A percentile compares a stretch with the other conserved stretches of the same genome.
Conservation (phyloP, 2,329 filamentous ascomycete species). For the Mariannaea elegans region DNA sequence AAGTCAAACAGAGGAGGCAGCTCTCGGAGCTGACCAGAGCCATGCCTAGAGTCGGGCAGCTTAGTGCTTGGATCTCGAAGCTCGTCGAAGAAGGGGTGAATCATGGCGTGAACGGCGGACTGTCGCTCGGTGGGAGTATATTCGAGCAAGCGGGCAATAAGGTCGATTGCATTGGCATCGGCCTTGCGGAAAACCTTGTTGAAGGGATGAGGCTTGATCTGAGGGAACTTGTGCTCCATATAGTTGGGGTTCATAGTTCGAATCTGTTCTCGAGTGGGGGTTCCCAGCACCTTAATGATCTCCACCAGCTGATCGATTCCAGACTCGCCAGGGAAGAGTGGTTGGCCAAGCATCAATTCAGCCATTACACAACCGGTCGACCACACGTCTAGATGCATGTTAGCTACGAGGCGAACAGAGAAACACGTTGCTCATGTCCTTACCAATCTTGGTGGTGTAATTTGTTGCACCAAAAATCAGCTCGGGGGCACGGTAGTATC, state of each 20-base stretch:
- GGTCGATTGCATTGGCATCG: constrained; percentile 88
- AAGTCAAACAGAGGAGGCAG: constrained; percentile 93
- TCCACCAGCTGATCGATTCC: constrained; percentile 98
- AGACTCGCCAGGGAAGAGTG: constrained; percentile 96
- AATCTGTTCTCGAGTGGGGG: constrained; percentile 96
- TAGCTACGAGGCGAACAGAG: background rate
- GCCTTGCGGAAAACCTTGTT: constrained; percentile 99
- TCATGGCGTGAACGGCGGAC: constrained; percentile 94
- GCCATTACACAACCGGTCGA: constrained; percentile 99
- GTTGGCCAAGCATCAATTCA: constrained; percentile 97
- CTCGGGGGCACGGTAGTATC: constrained; percentile 97
- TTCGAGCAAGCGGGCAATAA: constrained; percentile 92
- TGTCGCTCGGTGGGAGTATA: constrained; percentile 97
- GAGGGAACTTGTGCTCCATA: constrained; percentile 99
- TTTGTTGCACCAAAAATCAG: constrained; percentile 99
- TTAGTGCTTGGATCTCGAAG: constrained; percentile 89
- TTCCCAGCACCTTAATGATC: constrained; percentile 98
- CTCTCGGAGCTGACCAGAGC: constrained; percentile 80
- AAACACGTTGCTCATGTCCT: constrained; percentile 44
- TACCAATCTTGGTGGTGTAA: constrained; percentile 99
- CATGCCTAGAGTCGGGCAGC: constrained; percentile 92
- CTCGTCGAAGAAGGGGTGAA: constrained; percentile 98
- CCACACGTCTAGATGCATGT: constrained; percentile 83
- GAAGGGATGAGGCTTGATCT: constrained; percentile 99
- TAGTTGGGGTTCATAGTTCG: constrained; percentile 99